Evolutionary conservation across 768 basidiomycete species (phyloP), one percentile per base, ranked within the genome.

Genomic region (Phylloporus scabripes): DNA sequence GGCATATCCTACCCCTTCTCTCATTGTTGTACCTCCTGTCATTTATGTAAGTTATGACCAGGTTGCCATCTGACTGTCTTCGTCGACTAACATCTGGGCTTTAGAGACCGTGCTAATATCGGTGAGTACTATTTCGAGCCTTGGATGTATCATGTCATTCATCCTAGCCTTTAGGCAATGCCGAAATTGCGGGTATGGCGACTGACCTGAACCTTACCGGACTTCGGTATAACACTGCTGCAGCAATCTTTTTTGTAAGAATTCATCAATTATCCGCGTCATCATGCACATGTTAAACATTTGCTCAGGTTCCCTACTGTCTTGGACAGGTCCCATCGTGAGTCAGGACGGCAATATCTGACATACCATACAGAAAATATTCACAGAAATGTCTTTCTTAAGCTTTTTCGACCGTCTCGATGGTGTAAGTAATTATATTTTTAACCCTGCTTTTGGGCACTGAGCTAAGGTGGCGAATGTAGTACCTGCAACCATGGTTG

Each of bases 141-240:
- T 42, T 23, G 15, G 26, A 33, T 38, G 1, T 12, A 8, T 39
- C 44, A 26, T 39, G 7, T 8, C 11, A 11, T 51, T 58, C n/a
- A 63, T 8, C 14, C 43, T 12, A 45, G 12, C 15, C 33, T n/a
- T 39, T 21, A 74, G 73, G 63, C 43, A 74, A 74, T 34, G 72
- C 73, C 1, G 60, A 60, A 59, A 64, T 79, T 29, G 76, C 75
- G 6, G 76, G 76, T 7, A 73, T 77, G 75, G 58, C 60, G 11
- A 49, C 37, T 3, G 74, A 77, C 48, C 55, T 72, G 39, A 9
- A 70, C 9, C 64, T 72, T 23, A 40, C 54, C 2, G 70, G 72
- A 8, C 59, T 70, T 7, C 61, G 60, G 48, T 72, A 73, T 42
- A 74, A 72, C 33, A 66, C 52, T 17, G 71, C 60, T 11, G 65